These are phyloP conservation scores for Pythium sp. DNA, from an alignment of 352 stramenopile species.

Conservation along the genomic window DNA sequence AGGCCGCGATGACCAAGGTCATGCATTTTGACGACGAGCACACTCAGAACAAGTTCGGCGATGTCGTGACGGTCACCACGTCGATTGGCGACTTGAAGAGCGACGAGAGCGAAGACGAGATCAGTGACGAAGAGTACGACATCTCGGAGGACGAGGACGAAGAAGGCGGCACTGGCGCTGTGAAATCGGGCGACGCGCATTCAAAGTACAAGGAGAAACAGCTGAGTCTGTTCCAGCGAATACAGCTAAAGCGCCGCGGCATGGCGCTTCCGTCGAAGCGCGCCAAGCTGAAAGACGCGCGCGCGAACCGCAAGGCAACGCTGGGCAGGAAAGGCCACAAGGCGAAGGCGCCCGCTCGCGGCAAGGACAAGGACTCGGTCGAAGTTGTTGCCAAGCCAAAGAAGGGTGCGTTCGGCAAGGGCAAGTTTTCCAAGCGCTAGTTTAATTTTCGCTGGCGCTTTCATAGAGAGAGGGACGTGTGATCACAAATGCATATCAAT, in stretches of 20 bases:
- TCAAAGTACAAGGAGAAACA: constrained; percentile 55
- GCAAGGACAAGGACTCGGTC: constrained; percentile 50
- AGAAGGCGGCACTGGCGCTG: constrained; percentile 3
- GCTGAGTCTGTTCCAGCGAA: constrained; percentile 84
- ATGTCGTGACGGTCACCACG: constrained; percentile 86
- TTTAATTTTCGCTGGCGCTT: not conserved
- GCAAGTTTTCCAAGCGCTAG: constrained; percentile 24
- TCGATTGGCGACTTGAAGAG: constrained; percentile 75
- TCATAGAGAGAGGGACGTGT: not conserved
- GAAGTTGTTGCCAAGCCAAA: constrained; percentile 25
- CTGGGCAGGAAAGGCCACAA: constrained; percentile 28
- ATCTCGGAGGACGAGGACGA: constrained; percentile 50
- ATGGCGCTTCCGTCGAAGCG: constrained; percentile 80
- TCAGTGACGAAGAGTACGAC: constrained; percentile 61
- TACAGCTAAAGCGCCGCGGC: constrained; percentile 82
- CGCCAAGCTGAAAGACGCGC: constrained; percentile 79
- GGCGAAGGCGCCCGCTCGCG: constrained; percentile 22
- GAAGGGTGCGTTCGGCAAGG: constrained; percentile 22
- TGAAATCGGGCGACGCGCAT: constrained; percentile 18
- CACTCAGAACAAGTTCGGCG: constrained; percentile 83
- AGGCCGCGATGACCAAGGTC: constrained; percentile 53
- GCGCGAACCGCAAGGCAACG: constrained; percentile 67
- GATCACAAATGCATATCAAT: not conserved
- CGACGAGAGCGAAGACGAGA: constrained; percentile 65
- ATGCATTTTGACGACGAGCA: constrained; percentile 79